A percentile compares a stretch with the other conserved stretches of the same genome.
Evolutionary conservation across 257 asterid genomes (phyloP).

Genomic region (Salvia miltiorrhiza): DNA sequence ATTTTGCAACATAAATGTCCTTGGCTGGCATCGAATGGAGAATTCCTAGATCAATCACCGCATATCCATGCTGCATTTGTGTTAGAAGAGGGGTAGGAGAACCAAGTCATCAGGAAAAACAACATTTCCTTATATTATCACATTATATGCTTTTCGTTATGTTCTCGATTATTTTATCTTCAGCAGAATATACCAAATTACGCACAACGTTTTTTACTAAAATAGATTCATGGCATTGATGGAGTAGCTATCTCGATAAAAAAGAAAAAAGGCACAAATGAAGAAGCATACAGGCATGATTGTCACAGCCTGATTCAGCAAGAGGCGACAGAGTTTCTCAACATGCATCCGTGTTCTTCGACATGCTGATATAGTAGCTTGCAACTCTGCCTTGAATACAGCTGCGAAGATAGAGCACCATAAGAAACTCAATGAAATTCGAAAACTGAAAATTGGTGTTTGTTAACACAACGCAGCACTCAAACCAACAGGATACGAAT

Average conservation of each 20-base stretch:
- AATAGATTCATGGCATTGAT: slow-evolving; percentile 1
- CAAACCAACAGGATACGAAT: background rate
- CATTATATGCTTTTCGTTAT: background rate
- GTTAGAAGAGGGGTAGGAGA: slow-evolving; percentile 9
- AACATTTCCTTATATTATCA: background rate
- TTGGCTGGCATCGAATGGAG: slow-evolving; percentile 41
- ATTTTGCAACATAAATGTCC: slow-evolving; percentile 59
- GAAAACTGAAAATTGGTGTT: background rate
- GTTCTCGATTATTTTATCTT: background rate
- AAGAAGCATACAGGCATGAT: slow-evolving; percentile 62
- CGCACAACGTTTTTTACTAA: background rate
- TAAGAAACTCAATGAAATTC: slow-evolving; percentile 7
- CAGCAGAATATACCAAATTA: background rate
- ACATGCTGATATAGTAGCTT: slow-evolving; percentile 64
- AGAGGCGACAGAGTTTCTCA: slow-evolving; percentile 44
- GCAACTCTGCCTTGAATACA: slow-evolving; percentile 65
- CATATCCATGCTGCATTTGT: slow-evolving; percentile 74
- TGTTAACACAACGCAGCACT: background rate
- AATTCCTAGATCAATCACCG: slow-evolving; percentile 51
- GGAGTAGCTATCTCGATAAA: background rate
- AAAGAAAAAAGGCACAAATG: slow-evolving; percentile 7
- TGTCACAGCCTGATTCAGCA: slow-evolving; percentile 55
- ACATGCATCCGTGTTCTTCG: slow-evolving; percentile 68
- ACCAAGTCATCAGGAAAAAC: slow-evolving; percentile 9
- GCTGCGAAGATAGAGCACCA: slow-evolving; percentile 36